Evolutionary conservation across 768 basidiomycete genomes (phyloP).

Genomic region (Trametes gibbosa): DNA sequence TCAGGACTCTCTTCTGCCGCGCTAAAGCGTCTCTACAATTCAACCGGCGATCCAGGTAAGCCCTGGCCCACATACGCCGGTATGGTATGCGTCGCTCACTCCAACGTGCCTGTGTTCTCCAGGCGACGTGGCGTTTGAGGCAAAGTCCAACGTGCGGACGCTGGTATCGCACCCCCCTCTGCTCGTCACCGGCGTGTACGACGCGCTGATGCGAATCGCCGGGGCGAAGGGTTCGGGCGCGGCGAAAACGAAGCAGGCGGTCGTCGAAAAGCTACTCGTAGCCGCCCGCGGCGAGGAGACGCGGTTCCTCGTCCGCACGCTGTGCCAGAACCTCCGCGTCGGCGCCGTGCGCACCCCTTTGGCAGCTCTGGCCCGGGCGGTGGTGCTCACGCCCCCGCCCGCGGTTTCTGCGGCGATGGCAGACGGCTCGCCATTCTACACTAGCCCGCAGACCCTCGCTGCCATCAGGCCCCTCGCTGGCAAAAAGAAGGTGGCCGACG

Average conservation of each 20-base stretch:
- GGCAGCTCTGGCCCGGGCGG: constrained; percentile 74
- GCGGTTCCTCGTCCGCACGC: constrained; percentile 75
- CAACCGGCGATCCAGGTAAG: constrained; percentile 63
- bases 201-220: constrained; percentile 64
- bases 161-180: constrained; percentile 71
- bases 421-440: constrained; percentile 30
- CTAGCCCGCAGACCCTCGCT: constrained; percentile 31
- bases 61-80: background rate
- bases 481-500: constrained; percentile 33
- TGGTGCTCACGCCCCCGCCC: constrained; percentile 55
- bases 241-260: constrained; percentile 68
- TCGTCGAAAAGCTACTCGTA: constrained; percentile 80
- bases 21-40: constrained; percentile 64
- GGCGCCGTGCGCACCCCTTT: constrained; percentile 86
- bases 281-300: constrained; percentile 84
- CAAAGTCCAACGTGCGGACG: constrained; percentile 73
- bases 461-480: constrained; percentile 25
- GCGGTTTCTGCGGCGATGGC: constrained; percentile 22
- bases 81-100: background rate
- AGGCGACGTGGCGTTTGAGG: constrained; percentile 86
- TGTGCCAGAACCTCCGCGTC: constrained; percentile 76
- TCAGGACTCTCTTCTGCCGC: constrained; percentile 61
- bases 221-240: constrained; percentile 72
- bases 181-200: constrained; percentile 62
- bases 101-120: background rate